phyloP scores from a whole-genome alignment of 2,329 filamentous ascomycete genomes.

The Alternaria burnsii region DNA sequence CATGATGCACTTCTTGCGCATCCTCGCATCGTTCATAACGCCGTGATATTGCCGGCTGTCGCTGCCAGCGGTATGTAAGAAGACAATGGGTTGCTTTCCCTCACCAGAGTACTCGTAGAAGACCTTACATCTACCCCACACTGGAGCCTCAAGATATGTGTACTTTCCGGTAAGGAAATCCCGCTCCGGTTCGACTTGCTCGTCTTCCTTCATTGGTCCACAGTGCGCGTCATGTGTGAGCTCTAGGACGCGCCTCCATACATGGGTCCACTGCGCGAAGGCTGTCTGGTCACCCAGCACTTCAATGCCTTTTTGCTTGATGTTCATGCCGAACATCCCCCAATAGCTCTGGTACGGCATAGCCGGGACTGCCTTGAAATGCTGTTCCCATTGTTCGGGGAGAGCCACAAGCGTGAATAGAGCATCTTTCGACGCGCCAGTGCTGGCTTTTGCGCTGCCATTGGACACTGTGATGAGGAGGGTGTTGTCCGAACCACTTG shows the following conservation, averaged over 20 bases:
- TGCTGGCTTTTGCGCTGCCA: conserved; percentile 38
- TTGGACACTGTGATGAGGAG: conserved; percentile 47
- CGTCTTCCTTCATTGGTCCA: conserved; percentile 54
- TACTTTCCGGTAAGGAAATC: conserved; percentile 60
- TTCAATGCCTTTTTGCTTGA: conserved; percentile 59
- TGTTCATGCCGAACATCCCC: conserved; percentile 59
- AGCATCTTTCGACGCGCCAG: conserved; percentile 43
- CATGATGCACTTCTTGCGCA: conserved; percentile 60
- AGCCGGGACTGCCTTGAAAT: conserved; percentile 55
- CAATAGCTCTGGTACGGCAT: conserved; percentile 58
- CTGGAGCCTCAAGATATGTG: conserved; percentile 56
- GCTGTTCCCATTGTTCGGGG: conserved; percentile 58
- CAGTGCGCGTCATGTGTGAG: conserved; percentile 58
- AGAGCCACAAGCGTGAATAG: conserved; percentile 53
- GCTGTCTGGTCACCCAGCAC: conserved; percentile 57
- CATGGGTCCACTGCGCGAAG: conserved; percentile 57
- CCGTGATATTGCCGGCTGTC: conserved; percentile 62
- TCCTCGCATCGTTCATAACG: conserved; percentile 59
- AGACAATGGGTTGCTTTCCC: conserved; percentile 57
- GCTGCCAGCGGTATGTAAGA: conserved; percentile 58
- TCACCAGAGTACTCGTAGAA: conserved; percentile 60
- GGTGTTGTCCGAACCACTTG: conserved; percentile 43
- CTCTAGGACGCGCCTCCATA: conserved; percentile 60
- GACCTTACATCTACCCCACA: conserved; percentile 60
- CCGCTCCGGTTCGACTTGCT: conserved; percentile 47